Conservation (phyloP, 2,329 filamentous ascomycete genomes). For the Magnaporthiopsis poae region DNA sequence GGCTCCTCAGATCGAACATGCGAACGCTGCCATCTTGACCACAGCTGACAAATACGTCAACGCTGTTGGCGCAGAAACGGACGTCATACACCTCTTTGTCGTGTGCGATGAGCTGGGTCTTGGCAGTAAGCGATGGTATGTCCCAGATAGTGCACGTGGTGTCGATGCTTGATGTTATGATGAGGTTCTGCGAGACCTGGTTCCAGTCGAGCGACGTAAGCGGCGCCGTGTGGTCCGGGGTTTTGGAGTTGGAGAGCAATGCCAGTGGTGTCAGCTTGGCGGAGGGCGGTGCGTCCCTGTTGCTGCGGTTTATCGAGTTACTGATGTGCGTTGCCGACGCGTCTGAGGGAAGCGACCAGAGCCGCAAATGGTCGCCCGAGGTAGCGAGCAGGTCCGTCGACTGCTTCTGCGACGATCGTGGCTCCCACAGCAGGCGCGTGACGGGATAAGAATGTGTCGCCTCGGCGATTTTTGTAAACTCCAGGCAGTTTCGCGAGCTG, state of each 20-base stretch:
- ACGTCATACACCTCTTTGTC: conserved; percentile 99
- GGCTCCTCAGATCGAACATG: conserved; percentile 94
- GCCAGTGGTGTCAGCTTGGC: conserved; percentile 86
- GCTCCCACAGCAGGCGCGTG: conserved; percentile 90
- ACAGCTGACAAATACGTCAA: conserved; percentile 97
- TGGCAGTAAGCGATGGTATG: conserved; percentile 91
- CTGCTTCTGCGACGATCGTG: conserved; percentile 86
- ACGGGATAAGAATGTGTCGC: conserved; percentile 97
- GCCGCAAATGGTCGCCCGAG: conserved; percentile 81
- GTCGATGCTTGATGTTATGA: conserved; percentile 97
- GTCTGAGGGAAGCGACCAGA: conserved; percentile 83
- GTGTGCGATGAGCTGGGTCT: conserved; percentile 95
- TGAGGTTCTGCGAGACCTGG: conserved; percentile 87
- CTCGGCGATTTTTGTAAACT: conserved; percentile 89
- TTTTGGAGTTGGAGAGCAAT: conserved; percentile 93
- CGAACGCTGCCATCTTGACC: conserved; percentile 94
- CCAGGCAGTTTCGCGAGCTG: conserved; percentile 63
- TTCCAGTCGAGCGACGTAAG: conserved; percentile 98
- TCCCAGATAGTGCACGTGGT: conserved; percentile 99
- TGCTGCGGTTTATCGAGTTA: conserved; percentile 56
- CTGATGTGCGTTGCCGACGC: conserved; percentile 47
- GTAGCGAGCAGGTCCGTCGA: conserved; percentile 90
- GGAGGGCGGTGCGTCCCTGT: conserved; percentile 43
- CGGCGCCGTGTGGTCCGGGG: conserved; percentile 91
- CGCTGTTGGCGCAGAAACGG: conserved; percentile 91